Percentiles rank a stretch among this genome's conserved stretches.
phyloP scores from a whole-genome alignment of 1,139 yeast species.

The Hemisphaericaspora xylanilytica region DNA sequence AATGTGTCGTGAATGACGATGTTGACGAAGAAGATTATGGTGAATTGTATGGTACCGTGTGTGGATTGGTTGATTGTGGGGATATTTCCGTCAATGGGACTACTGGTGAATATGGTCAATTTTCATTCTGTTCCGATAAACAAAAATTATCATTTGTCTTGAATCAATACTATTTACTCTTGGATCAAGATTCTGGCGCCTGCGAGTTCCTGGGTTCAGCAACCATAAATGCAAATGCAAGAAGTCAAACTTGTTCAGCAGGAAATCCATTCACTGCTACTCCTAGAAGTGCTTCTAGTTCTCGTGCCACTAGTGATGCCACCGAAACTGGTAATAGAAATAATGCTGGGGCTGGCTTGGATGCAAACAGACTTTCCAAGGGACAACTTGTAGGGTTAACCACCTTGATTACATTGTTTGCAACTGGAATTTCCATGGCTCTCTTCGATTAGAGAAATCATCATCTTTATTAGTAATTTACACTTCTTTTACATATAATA shows the following conservation, averaged over 20 bases:
- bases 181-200: conserved; percentile 29
- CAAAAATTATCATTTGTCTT: conserved; percentile 41
- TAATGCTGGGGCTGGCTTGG: conserved; percentile 1
- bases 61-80: conserved; percentile 36
- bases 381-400: conserved; percentile 3
- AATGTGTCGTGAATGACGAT: conserved; percentile 35
- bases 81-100: conserved; percentile 38
- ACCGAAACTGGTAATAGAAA: background rate
- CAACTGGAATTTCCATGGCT: conserved; percentile 2
- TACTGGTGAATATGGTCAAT: conserved; percentile 40
- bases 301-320: background rate
- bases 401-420: conserved; percentile 2
- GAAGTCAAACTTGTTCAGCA: conserved; percentile 25
- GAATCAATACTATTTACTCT: conserved; percentile 37
- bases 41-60: conserved; percentile 32
- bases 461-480: background rate
- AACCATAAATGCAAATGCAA: conserved; percentile 27
- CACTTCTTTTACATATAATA: background rate
- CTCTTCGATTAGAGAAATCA: conserved; percentile 1
- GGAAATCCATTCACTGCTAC: conserved; percentile 2
- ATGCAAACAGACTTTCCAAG: conserved; percentile 4
- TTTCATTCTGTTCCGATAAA: conserved; percentile 39
- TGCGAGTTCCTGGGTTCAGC: conserved; percentile 47
- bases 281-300: background rate
- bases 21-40: conserved; percentile 34